Base-by-base conservation (phyloP, 1,284 basidiomycete genomes). In the Melampsora americana region DNA sequence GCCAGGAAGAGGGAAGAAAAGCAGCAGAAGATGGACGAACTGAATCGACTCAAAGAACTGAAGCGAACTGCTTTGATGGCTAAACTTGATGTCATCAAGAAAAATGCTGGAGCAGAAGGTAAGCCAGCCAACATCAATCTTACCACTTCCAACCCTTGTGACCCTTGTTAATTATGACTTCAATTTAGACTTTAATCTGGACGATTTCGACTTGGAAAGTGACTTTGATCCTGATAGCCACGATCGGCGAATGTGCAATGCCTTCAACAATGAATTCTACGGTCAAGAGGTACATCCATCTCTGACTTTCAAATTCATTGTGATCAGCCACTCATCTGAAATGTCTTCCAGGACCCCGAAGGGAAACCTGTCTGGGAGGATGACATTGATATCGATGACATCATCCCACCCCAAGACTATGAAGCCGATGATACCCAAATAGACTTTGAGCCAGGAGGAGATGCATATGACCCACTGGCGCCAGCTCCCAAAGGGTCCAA, bases 351-450 rank as follows among this genome's bases (percentile, higher is more conserved):
- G 73, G 89, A 88, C 72, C 84, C 86, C 53, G 86, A 88, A 48
- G 82, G 81, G 78, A 95, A 95, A 84, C 94, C 95, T 5, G 84
- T 84, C 0, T 97, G 93, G 93, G 90, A 92, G 42, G 90, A 94
- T 78, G 92, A 95, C 78, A 90, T 94, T 78, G 88, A 93, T 79
- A 88, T 94, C 75, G 86, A 86, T 11, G 89, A 92, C 80, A 89
- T 95, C 69, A 81, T 85, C 14, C 85, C 84, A 11, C 84, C 85
- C 32, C 85, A 86, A 42, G 81, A 83, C 30, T 69, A 65, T 14
- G 83, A 83, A 42, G 80, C 79, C 26, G 79, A 82, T 39, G 79
- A 81, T 0, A 77, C 78, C 12, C 53, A 59, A 6, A 16, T 61
- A 78, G 35, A 79, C 80, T 28, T 80, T 80, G 39, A 82, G n/a